phyloP scores from a whole-genome alignment of 1,284 basidiomycete genomes.

The Volvariella surrecta region DNA sequence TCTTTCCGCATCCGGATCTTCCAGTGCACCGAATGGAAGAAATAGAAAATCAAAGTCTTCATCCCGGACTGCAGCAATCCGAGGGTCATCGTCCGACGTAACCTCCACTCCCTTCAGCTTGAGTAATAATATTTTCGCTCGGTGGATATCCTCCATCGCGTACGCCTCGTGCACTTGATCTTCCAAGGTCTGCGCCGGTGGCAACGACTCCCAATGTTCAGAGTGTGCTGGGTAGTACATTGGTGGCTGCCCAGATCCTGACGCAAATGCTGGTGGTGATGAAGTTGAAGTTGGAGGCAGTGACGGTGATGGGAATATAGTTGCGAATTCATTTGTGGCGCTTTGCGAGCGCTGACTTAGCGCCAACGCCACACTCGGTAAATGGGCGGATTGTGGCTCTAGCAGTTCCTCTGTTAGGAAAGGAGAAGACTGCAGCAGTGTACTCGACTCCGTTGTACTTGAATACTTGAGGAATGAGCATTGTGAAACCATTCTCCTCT shows the following conservation, averaged over 20 bases:
- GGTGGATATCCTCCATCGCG: constrained; percentile 53
- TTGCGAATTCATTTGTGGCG: neutral
- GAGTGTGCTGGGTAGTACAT: constrained; percentile 20
- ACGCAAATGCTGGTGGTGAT: constrained; percentile 15
- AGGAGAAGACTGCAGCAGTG: neutral
- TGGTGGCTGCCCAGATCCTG: neutral
- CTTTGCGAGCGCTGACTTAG: neutral
- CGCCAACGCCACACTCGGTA: too few species aligned
- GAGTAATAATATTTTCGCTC: constrained; percentile 53
- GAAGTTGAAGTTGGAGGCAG: constrained; percentile 8
- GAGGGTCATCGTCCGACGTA: constrained; percentile 47
- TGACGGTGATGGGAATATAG: neutral
- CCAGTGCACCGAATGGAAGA: constrained; percentile 43
- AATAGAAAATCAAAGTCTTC: constrained; percentile 59
- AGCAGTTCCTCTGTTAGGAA: constrained; percentile 5
- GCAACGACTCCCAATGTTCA: constrained; percentile 32
- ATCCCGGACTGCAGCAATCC: constrained; percentile 52
- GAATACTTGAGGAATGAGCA: neutral
- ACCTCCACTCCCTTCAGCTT: constrained; percentile 53
- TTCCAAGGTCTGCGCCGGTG: constrained; percentile 41
- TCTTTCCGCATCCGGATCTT: constrained; percentile 39
- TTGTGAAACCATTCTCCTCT: constrained; percentile 21
- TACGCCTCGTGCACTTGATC: constrained; percentile 62
- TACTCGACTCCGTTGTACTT: too few species aligned
- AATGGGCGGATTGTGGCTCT: constrained; percentile 1